These are phyloP conservation scores for Symbiodinium pilosum DNA, from an alignment of 73 alveolate genomes.

Conservation along the genomic window DNA sequence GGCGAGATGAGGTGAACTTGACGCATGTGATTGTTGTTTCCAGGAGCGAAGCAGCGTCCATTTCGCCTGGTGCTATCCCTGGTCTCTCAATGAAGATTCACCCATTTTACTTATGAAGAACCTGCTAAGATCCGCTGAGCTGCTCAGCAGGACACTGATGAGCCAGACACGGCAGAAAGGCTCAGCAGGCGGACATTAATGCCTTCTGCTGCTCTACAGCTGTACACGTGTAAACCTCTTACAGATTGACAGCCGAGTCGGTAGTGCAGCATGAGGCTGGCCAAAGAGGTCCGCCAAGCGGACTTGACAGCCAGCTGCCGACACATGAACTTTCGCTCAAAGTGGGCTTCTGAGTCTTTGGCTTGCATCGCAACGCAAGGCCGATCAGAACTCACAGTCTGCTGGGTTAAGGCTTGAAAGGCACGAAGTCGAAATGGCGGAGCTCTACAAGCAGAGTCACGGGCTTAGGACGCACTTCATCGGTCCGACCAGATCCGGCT, in stretches of 20 bases:
- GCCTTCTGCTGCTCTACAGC: no score
- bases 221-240: no score
- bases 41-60: constrained; percentile 19
- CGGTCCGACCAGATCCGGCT: no score
- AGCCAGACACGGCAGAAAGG: constrained; percentile 79
- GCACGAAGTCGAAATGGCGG: constrained; percentile 56
- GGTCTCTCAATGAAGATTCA: no score
- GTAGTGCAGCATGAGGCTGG: constrained; percentile 38
- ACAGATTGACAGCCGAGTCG: neutral
- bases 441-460: constrained; percentile 16
- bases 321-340: constrained; percentile 68
- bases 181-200: constrained; percentile 59
- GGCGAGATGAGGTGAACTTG: neutral
- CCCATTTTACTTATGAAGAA: neutral
- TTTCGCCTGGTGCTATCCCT: constrained; percentile 3
- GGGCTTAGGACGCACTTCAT: neutral
- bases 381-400: no score
- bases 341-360: constrained; percentile 1
- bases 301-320: constrained; percentile 54
- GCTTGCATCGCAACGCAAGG: no score
- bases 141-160: constrained; percentile 72
- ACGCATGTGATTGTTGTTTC: neutral
- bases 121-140: neutral
- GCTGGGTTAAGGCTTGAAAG: constrained; percentile 37
- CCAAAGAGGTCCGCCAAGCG: constrained; percentile 82